Percentiles rank a stretch among this genome's conserved stretches.
Evolutionary conservation across 257 asterid species (phyloP).

Genomic region (Primulina eburnea): DNA sequence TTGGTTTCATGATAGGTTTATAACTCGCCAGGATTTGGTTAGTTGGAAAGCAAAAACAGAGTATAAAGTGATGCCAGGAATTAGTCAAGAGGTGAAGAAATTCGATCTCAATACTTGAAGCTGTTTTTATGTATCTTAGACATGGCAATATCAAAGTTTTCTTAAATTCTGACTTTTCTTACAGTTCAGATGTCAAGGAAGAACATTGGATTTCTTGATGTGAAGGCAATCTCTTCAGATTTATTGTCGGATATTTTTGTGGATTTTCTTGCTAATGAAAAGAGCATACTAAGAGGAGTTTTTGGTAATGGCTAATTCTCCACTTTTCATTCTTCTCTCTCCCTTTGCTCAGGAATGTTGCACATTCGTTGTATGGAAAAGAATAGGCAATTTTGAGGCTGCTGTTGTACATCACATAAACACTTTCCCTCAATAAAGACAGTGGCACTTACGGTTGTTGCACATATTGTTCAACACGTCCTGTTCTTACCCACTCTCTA

Average conservation of each 20-base stretch:
- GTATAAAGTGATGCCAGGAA: slow-evolving; percentile 51
- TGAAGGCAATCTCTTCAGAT: slow-evolving; percentile 58
- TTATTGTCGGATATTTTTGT: slow-evolving; percentile 52
- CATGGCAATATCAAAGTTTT: slow-evolving; percentile 15
- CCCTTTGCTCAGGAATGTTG: too few species aligned
- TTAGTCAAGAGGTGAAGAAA: slow-evolving; percentile 54
- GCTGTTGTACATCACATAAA: not conserved
- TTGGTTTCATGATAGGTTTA: slow-evolving; percentile 44
- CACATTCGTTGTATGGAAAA: too few species aligned
- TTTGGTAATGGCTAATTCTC: slow-evolving; percentile 53
- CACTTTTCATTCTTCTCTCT: not conserved
- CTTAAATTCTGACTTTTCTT: slow-evolving; percentile 60
- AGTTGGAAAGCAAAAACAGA: slow-evolving; percentile 87
- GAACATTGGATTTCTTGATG: slow-evolving; percentile 82
- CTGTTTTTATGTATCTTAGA: slow-evolving; percentile 5
- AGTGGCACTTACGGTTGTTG: not conserved
- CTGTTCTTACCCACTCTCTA: not conserved
- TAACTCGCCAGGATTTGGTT: slow-evolving; percentile 78
- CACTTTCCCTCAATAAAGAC: not conserved
- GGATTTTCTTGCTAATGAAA: slow-evolving; percentile 65
- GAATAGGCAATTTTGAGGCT: not conserved
- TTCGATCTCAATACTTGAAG: not conserved
- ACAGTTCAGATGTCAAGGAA: slow-evolving; percentile 97
- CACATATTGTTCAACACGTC: not conserved
- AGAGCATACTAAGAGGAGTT: slow-evolving; percentile 74